phyloP scores from a whole-genome alignment of 2,329 filamentous ascomycete genomes.

The Cytospora leucostoma region DNA sequence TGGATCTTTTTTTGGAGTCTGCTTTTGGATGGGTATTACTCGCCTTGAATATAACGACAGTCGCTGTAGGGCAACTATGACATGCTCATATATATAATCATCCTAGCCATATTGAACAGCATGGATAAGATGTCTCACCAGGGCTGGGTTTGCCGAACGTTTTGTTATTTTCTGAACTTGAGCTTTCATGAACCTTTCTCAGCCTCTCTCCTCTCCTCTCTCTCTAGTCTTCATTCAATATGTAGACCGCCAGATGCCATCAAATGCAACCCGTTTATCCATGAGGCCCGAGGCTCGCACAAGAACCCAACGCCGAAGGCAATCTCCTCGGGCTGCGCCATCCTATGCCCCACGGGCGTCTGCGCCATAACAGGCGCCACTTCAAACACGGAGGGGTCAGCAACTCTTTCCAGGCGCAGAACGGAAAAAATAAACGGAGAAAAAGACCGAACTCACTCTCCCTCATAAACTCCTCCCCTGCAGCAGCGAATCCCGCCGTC shows the following conservation, averaged over 20 bases:
- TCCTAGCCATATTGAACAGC: neutral
- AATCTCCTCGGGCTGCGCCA: slow-evolving; percentile 49
- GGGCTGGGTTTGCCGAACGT: neutral
- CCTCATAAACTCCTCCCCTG: slow-evolving; percentile 21
- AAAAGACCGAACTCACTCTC: neutral
- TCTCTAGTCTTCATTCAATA: slow-evolving; percentile 24
- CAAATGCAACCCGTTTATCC: slow-evolving; percentile 47
- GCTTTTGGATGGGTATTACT: neutral
- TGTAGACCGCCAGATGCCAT: slow-evolving; percentile 35
- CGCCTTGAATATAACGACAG: neutral
- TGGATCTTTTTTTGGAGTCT: neutral
- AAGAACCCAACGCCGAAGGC: slow-evolving; percentile 49
- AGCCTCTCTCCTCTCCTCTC: neutral
- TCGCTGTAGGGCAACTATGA: neutral
- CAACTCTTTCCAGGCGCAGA: too few species aligned
- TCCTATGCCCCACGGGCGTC: slow-evolving; percentile 44
- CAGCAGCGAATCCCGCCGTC: slow-evolving; percentile 33
- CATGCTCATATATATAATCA: neutral
- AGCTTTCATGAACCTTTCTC: neutral
- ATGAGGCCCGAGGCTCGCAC: slow-evolving; percentile 46
- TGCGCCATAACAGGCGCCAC: slow-evolving; percentile 45
- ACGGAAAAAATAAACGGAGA: neutral
- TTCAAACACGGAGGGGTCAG: slow-evolving; percentile 37
- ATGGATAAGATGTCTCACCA: neutral
- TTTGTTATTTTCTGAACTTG: neutral